Evolutionary conservation across 805 yeast species (phyloP).

Genomic region (Wickerhamomyces chaumierensis): DNA sequence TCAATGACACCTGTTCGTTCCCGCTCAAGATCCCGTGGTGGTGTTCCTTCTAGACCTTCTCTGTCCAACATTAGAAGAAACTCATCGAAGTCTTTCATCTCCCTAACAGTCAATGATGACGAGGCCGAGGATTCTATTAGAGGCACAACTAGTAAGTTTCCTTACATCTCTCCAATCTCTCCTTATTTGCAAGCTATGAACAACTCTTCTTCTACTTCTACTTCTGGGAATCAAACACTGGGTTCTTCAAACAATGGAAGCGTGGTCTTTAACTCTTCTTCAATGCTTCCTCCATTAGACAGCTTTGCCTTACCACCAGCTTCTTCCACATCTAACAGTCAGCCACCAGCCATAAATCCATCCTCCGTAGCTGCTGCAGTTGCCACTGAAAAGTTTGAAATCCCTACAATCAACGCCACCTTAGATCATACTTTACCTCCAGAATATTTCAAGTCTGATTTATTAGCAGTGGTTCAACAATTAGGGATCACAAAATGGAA

Average conservation of each 20-base stretch:
- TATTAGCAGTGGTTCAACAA: constrained; percentile 50
- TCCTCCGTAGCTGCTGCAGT: neutral
- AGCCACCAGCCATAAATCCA: neutral
- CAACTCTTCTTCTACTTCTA: neutral
- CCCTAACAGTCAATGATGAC: constrained; percentile 2
- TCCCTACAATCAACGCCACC: constrained; percentile 40
- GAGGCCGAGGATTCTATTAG: neutral
- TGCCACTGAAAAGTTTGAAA: constrained; percentile 12
- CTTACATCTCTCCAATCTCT: constrained; percentile 1
- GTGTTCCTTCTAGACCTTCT: constrained; percentile 10
- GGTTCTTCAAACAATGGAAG: neutral
- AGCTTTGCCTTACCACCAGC: too few relatives aligned
- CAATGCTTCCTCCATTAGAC: too few relatives aligned
- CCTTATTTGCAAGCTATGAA: constrained; percentile 4
- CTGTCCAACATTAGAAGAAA: constrained; percentile 7
- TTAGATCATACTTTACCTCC: constrained; percentile 70
- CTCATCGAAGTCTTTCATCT: constrained; percentile 8
- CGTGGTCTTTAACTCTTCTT: too few relatives aligned
- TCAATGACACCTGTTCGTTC: constrained; percentile 2
- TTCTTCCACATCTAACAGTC: neutral
- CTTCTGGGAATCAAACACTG: neutral
- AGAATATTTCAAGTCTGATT: constrained; percentile 79
- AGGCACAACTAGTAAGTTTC: neutral
- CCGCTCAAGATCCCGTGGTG: constrained; percentile 11
- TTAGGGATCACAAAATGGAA: constrained; percentile 77